Conservation (phyloP, 306 rosid genomes). For the Glycine latifolia region DNA sequence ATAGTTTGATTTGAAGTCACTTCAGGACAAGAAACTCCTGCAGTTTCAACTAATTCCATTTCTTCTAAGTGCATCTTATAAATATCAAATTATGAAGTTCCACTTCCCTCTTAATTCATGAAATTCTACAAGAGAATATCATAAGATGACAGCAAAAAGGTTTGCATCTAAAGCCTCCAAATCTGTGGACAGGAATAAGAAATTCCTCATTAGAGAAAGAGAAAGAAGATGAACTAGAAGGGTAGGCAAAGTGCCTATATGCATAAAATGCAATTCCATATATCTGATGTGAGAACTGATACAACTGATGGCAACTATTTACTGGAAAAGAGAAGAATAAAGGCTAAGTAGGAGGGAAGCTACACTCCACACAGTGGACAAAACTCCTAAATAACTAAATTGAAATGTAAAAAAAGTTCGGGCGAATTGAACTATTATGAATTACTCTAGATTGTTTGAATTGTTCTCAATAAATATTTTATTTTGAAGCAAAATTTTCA, state of each 20-base stretch:
- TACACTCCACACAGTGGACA: no score
- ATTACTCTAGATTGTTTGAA: no score
- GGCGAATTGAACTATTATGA: no score
- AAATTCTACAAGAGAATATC: neutral
- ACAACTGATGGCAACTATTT: no score
- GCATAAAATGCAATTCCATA: neutral
- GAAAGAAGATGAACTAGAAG: neutral
- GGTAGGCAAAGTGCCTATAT: neutral
- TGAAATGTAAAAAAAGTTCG: no score
- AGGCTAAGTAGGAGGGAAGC: no score
- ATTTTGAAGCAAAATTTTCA: no score
- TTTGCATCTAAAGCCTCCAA: neutral
- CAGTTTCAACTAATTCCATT: neutral
- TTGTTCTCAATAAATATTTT: no score
- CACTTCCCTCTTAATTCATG: neutral
- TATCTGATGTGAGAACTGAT: no score
- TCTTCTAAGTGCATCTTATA: neutral
- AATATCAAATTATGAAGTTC: neutral
- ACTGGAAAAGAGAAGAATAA: no score
- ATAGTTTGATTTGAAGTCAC: slow-evolving; percentile 2
- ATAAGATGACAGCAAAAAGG: neutral
- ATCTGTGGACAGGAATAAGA: neutral
- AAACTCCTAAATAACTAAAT: no score
- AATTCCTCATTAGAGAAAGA: neutral
- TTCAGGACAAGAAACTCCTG: slow-evolving; percentile 7